phyloP scores from a whole-genome alignment of 345 rosid genomes.

The Nephelium lappaceum region DNA sequence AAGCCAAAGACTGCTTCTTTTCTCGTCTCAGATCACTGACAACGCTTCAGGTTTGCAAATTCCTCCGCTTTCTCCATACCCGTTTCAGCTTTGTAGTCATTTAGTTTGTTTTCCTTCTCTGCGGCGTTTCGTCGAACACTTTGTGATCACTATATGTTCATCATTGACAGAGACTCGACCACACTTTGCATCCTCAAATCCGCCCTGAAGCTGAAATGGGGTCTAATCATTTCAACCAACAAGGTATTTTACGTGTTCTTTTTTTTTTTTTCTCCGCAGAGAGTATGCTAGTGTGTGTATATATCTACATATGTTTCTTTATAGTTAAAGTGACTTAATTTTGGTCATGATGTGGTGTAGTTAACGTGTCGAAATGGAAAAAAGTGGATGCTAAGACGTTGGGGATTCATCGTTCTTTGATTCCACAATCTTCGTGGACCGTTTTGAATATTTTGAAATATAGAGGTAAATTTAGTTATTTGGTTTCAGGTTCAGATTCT shows the following conservation, averaged over 20 bases:
- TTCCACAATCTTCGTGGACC: slow-evolving; percentile 52
- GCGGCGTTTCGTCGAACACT: slow-evolving; percentile 50
- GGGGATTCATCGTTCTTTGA: slow-evolving; percentile 51
- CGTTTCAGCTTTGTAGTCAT: not conserved
- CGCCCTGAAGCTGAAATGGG: slow-evolving; percentile 22
- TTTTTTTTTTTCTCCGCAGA: not conserved
- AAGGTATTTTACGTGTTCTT: slow-evolving; percentile 25
- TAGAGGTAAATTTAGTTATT: slow-evolving; percentile 40
- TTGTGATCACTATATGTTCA: not conserved
- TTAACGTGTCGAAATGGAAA: slow-evolving; percentile 66
- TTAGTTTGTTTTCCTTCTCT: not conserved
- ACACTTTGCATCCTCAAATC: slow-evolving; percentile 27
- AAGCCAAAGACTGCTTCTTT: slow-evolving; percentile 29
- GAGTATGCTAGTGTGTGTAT: not conserved
- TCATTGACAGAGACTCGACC: slow-evolving; percentile 42
- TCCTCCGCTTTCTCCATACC: not conserved
- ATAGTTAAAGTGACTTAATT: not conserved
- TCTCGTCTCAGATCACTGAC: slow-evolving; percentile 47
- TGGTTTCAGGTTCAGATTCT: not conserved
- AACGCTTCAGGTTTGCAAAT: slow-evolving; percentile 43
- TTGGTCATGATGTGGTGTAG: slow-evolving; percentile 26
- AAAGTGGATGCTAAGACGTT: slow-evolving; percentile 44
- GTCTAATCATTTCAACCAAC: slow-evolving; percentile 20
- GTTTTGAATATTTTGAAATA: slow-evolving; percentile 57
- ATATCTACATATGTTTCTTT: not conserved